A percentile compares a stretch with the other conserved stretches of the same genome.
Evolutionary conservation across 2,329 filamentous ascomycete genomes (phyloP).

Genomic region (Emmonsia crescens): DNA sequence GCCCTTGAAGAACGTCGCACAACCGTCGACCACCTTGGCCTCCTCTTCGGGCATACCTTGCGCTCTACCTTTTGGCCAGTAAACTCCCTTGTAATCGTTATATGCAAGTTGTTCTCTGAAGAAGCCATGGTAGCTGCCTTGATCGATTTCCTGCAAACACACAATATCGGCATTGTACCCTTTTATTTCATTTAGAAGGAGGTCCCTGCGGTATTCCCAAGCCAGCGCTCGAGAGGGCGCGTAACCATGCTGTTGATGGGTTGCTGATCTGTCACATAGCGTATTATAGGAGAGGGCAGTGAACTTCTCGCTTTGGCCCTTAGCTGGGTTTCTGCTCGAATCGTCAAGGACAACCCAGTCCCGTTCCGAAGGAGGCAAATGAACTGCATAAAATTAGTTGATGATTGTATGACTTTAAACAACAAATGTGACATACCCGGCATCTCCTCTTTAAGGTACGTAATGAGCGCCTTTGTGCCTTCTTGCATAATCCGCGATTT

Average conservation of each 20-base stretch:
- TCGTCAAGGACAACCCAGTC: constrained; percentile 66
- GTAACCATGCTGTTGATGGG: constrained; percentile 75
- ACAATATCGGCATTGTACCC: constrained; percentile 77
- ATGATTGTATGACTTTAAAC: constrained; percentile 10
- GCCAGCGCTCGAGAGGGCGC: constrained; percentile 68
- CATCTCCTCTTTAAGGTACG: constrained; percentile 69
- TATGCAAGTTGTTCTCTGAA: constrained; percentile 80
- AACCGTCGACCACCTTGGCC: constrained; percentile 83
- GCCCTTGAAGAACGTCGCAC: constrained; percentile 91
- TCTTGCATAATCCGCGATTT: constrained; percentile 78
- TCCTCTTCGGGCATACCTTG: constrained; percentile 88
- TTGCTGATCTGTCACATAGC: constrained; percentile 87
- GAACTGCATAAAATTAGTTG: constrained; percentile 43
- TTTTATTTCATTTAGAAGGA: constrained; percentile 73
- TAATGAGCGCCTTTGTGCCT: constrained; percentile 76
- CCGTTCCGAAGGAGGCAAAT: constrained; percentile 64
- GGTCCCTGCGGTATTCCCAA: constrained; percentile 77
- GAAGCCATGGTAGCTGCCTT: constrained; percentile 81
- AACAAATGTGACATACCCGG: constrained; percentile 52
- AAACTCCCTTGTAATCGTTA: constrained; percentile 85
- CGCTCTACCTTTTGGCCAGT: constrained; percentile 80
- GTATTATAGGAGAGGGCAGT: constrained; percentile 92
- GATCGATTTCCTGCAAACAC: constrained; percentile 87
- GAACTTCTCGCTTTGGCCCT: constrained; percentile 54
- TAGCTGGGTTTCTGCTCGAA: constrained; percentile 30